These are phyloP conservation scores for Sutorius eximius DNA, from an alignment of 1,284 basidiomycete species.

Conservation along the genomic window DNA sequence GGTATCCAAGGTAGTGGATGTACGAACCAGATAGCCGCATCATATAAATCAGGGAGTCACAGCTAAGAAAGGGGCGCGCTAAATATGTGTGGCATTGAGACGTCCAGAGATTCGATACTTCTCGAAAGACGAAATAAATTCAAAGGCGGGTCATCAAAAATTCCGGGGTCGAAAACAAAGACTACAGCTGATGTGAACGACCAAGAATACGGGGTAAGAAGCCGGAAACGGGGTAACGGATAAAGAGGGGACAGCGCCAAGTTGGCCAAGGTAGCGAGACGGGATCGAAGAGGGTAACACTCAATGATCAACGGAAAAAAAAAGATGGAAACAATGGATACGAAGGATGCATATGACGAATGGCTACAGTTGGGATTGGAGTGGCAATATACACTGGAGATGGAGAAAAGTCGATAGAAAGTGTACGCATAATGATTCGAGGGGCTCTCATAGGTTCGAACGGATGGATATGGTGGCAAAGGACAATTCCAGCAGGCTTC, in stretches of 20 bases:
- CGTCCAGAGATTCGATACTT: conserved; percentile 16
- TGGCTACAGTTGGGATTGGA: conserved; percentile 33
- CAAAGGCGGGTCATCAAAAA: conserved; percentile 8
- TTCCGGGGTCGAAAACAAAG: not conserved
- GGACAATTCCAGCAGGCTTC: not conserved
- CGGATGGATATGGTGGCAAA: not conserved
- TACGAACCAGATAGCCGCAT: not conserved
- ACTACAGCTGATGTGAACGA: not conserved
- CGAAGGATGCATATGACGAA: conserved; percentile 30
- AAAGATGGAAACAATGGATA: not conserved
- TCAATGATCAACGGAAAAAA: not conserved
- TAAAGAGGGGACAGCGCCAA: conserved; percentile 15
- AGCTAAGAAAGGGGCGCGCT: conserved; percentile 1
- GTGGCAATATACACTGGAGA: conserved; percentile 32
- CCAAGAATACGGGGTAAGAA: conserved; percentile 9
- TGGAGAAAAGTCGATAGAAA: conserved; percentile 10
- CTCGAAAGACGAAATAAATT: conserved; percentile 5
- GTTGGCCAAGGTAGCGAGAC: conserved; percentile 1
- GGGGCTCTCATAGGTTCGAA: conserved; percentile 1
- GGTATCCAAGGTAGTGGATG: not conserved
- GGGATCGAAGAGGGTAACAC: conserved; percentile 1
- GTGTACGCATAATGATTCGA: conserved; percentile 21
- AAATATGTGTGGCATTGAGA: conserved; percentile 3
- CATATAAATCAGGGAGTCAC: not conserved
- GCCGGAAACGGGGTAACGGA: not conserved